phyloP scores from a whole-genome alignment of 2,329 filamentous ascomycete genomes.

The Fusarium coffeatum region DNA sequence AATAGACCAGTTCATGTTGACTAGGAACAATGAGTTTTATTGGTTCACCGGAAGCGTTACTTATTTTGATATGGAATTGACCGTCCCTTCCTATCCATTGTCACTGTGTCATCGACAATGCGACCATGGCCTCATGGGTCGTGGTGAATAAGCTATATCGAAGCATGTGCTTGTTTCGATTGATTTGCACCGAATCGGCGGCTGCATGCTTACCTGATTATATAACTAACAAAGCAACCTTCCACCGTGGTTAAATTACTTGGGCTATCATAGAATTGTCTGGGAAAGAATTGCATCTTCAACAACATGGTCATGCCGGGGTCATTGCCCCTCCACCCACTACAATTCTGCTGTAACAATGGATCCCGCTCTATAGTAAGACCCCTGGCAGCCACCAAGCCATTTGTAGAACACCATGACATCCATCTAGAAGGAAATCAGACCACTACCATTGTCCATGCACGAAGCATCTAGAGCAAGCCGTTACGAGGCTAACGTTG shows the following conservation, averaged over 20 bases:
- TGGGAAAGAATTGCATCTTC: neutral
- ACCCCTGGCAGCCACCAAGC: conserved; percentile 29
- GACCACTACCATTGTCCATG: conserved; percentile 12
- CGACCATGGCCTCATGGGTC: neutral
- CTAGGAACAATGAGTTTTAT: neutral
- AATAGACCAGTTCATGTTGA: neutral
- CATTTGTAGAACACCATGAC: conserved; percentile 29
- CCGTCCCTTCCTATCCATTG: too few species aligned
- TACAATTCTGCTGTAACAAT: conserved; percentile 15
- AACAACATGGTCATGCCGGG: neutral
- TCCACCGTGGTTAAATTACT: neutral
- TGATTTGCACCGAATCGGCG: neutral
- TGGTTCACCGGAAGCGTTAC: neutral
- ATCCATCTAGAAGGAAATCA: conserved; percentile 14
- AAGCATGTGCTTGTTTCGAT: neutral
- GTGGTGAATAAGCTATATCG: neutral
- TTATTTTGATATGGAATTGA: neutral
- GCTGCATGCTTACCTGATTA: neutral
- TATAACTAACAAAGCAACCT: neutral
- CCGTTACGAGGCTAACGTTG: neutral
- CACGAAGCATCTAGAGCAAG: conserved; percentile 7
- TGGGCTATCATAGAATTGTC: neutral
- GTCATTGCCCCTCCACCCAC: conserved; percentile 28
- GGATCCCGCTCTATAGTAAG: conserved; percentile 4
- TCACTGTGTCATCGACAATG: neutral